Evolutionary conservation across 164 flowering plant genomes (phyloP), one percentile per base, ranked within the genome.

Genomic region (Chimonanthus praecox): DNA sequence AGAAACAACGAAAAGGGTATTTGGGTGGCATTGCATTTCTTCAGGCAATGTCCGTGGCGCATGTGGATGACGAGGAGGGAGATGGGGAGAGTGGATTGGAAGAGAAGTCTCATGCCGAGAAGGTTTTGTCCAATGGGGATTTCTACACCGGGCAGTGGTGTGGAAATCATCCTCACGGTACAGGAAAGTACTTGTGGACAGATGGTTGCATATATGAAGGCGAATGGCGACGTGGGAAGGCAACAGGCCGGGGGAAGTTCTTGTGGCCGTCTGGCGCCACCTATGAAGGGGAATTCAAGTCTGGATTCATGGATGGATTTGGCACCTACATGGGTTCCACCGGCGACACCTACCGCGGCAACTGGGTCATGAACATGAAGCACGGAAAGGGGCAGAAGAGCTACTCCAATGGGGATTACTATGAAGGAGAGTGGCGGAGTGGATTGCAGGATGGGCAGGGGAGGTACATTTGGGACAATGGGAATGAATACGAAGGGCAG

Each of bases 141-240:
- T 77, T 83, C 75, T 94, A 94, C 78, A 90, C 89, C 0, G 98
- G 98, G 6, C 85, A 87, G 44, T 94, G 93, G 91, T 67, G 71
- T 0, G 89, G 80, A 10, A 76, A 80, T 60, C 73, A 80, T 15
- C 94, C 97, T 0, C 87, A 89, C 70, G 98, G 97, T 0, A 72
- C 81, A 0, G 98, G 98, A 0, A 92, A 90, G 83, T 92, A 87
- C 64, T 71, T 92, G 1, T 94, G 98, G 98, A 82, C 84, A 0
- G 98, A 92, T 76, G 98, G 98, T 6, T 92, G 98, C 70, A 88
- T 92, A 92, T 92, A 92, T 69, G 88, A 87, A 1, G 98, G 98
- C 9, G 94, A 92, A 63, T 94, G 97, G 97, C 63, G 44, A 45
- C 79, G 67, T 58, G 98, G 98, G 1, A 85, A 82, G 75, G 84